These are phyloP conservation scores for Dichotomopilus funicola DNA, from an alignment of 2,329 filamentous ascomycete genomes.

Conservation along the genomic window DNA sequence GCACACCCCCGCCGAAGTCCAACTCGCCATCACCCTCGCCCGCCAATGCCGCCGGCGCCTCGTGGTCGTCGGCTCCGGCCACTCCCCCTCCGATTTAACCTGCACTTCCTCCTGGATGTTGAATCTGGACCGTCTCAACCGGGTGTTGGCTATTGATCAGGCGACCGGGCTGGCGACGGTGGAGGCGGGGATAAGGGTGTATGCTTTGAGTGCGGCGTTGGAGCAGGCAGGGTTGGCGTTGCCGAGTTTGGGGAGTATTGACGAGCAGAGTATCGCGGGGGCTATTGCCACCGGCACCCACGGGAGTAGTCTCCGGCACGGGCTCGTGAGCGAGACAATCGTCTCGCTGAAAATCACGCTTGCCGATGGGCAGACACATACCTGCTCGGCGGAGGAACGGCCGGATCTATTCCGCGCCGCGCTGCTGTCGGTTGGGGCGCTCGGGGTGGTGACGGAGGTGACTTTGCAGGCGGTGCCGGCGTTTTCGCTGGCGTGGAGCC, in stretches of 20 bases:
- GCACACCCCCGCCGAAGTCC: conserved; percentile 69
- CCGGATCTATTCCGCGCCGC: conserved; percentile 81
- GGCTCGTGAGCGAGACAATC: conserved; percentile 75
- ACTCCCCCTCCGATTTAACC: conserved; percentile 87
- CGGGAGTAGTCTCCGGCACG: conserved; percentile 77
- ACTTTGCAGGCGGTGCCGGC: conserved; percentile 74
- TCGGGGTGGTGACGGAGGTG: conserved; percentile 87
- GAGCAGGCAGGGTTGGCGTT: conserved; percentile 73
- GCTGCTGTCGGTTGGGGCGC: conserved; percentile 76
- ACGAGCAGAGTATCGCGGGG: conserved; percentile 86
- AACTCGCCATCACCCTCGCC: conserved; percentile 75
- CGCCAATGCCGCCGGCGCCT: conserved; percentile 73
- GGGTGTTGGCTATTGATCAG: conserved; percentile 63
- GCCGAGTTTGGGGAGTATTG: conserved; percentile 90
- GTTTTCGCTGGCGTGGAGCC: conserved; percentile 81
- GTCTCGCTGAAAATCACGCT: conserved; percentile 71
- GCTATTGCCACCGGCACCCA: conserved; percentile 92
- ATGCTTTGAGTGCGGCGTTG: conserved; percentile 65
- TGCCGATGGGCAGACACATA: conserved; percentile 66
- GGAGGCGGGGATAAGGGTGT: conserved; percentile 82
- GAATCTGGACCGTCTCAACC: conserved; percentile 79
- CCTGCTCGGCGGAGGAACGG: conserved; percentile 62
- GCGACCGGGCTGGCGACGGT: conserved; percentile 64
- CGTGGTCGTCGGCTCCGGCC: conserved; percentile 80
- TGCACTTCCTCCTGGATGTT: conserved; percentile 92